Conservation (phyloP, 1,284 basidiomycete genomes). For the Trametes sp. region DNA sequence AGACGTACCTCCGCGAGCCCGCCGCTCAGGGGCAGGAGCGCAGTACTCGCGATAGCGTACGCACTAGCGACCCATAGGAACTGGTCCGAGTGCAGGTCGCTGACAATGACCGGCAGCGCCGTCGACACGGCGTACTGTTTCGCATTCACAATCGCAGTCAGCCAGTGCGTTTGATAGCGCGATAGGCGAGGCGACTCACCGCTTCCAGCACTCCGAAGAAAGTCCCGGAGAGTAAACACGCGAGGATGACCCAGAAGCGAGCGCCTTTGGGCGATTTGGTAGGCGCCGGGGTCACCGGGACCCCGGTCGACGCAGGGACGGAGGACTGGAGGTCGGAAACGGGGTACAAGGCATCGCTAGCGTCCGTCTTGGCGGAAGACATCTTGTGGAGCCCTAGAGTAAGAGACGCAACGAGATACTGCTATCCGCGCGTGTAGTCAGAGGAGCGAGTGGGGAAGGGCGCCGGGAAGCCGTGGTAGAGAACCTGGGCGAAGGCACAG, state of each 20-base stretch:
- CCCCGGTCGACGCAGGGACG: no score
- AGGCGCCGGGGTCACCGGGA: not conserved
- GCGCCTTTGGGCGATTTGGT: conserved; percentile 9
- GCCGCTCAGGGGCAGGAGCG: conserved; percentile 34
- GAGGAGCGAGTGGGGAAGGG: not conserved
- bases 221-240: not conserved
- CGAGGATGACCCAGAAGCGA: conserved; percentile 25
- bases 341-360: not conserved
- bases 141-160: not conserved
- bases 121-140: conserved; percentile 38
- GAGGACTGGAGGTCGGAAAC: not conserved
- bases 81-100: conserved; percentile 36
- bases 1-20: conserved; percentile 26
- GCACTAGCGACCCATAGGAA: conserved; percentile 40
- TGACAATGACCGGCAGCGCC: conserved; percentile 42
- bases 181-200: conserved; percentile 8
- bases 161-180: not conserved
- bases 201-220: conserved; percentile 24
- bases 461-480: not conserved
- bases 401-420: no score
- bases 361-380: not conserved
- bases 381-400: not conserved
- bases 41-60: conserved; percentile 37
- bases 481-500: not conserved
- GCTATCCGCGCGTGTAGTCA: not conserved